Base-by-base conservation (phyloP, 345 rosid genomes). In the Mercurialis annua region DNA sequence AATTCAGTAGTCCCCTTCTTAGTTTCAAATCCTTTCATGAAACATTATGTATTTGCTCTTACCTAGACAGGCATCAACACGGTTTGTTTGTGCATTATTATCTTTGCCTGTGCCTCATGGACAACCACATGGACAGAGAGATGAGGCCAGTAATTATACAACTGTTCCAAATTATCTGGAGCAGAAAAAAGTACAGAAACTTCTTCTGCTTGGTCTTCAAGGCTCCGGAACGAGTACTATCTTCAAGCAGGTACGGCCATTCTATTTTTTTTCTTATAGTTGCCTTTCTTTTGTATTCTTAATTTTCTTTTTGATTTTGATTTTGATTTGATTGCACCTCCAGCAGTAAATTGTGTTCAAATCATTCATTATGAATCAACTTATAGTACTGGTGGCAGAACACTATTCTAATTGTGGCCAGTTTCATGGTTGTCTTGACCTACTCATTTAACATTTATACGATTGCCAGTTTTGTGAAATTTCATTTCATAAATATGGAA, bases 141-240 rank as follows among this genome's bases (percentile, higher is more conserved):
- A 90, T 73, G 93, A 93, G 67, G 72, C 88, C 31, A 88, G 96
- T 78, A 87, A 73, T 82, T 84, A 86, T 73, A 77, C 79, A 17
- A 77, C 84, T 1, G 80, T 92, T 79, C 95, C 98, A 24, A 89
- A 79, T 76, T 95, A 92, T 81, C 65, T 88, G 27, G 99, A 95
- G 82, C 93, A 83, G 76, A 91, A 77, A 67, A 90, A 72, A 67
- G 79, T 71, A 40, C 96, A 95, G 74, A 95, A 87, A 81, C 88
- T 94, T 72, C 89, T 94, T 65, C 79, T 94, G 79, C 84, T 94
- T 10, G 97, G 99, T 44, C 81, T 80, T 52, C 84, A 77, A 63
- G 91, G 97, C 36, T 87, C 97, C n/a, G 99, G 99, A 80, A 91
- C 99, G 29, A 91, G 99, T 77, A 94, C 99, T 2, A 78, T 94